Evolutionary conservation across 2,329 filamentous ascomycete species (phyloP), one percentile per base, ranked within the genome.

Genomic region (Aureobasidium sp.): DNA sequence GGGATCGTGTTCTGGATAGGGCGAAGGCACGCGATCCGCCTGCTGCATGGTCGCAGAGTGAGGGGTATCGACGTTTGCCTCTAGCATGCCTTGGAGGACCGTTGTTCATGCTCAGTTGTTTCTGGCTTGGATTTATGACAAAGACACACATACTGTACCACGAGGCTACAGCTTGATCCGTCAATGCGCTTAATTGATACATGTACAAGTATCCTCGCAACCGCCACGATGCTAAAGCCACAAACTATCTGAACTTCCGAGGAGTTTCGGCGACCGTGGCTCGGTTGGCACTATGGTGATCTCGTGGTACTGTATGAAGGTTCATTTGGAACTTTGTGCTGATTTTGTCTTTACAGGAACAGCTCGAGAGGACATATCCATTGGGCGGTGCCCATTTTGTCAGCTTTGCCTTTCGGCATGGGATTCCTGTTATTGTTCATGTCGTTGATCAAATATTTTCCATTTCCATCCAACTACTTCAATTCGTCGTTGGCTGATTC

Each of bases 1-100:
- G 86, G 80, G 88, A 91, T 69, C 70, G 69, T 21, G 77, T 84
- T 50, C 79, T 90, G 34, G 74, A 76, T 3, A 77, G 77, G 50
- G 83, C 84, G 3, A 78, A 81, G 65, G 65, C 63, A 1, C 69
- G 67, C 39, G 37, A 79, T 42, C 66, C 66, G 4, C 68, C 66
- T 5, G 81, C 79, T 3, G 65, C 75, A 1, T 91, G 88, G 86
- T 77, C 83, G 0, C 74, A 75, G 30, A 78, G 80, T 50, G 86
- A 89, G 66, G 82, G 92, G 69, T 86, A 84, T 69, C 82, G 86
- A 6, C 83, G 89, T 1, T 78, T 93, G 0, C 89, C 89, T 0
- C 77, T 92, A 2, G 88, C 87, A 5, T 88, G 84, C 69, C 67
- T 90, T 21, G 88, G 87, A 1, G 87, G 88, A 0, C 87, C 88